phyloP scores from a whole-genome alignment of 2,329 filamentous ascomycete species.

The Podosphaera aphanis region DNA sequence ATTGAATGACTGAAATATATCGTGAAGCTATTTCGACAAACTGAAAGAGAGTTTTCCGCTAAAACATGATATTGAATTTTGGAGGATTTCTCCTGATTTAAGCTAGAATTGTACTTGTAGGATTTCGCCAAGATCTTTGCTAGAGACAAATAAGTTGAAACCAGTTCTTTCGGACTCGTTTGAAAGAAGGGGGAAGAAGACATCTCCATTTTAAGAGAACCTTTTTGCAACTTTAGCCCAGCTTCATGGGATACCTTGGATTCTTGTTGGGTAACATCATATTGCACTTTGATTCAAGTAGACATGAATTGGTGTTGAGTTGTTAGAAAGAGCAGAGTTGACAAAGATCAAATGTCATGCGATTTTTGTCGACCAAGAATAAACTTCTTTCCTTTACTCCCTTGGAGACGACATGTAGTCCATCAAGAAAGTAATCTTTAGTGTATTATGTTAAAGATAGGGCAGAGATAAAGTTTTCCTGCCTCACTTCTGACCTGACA shows the following conservation, averaged over 20 bases:
- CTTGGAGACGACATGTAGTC: no score
- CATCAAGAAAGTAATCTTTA: no score
- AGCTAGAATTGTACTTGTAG: not conserved
- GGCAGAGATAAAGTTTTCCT: not conserved
- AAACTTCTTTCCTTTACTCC: no score
- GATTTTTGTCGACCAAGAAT: not conserved
- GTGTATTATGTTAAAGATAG: no score
- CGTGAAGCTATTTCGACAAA: not conserved
- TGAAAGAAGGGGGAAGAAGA: no score
- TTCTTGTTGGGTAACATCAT: not conserved
- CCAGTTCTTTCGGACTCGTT: no score
- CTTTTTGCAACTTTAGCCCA: not conserved
- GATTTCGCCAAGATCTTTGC: not conserved
- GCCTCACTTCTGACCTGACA: not conserved
- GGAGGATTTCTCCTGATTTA: not conserved
- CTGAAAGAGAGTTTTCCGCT: not conserved
- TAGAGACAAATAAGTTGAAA: not conserved
- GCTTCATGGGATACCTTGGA: not conserved
- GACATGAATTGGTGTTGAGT: not conserved
- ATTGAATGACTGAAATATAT: not conserved
- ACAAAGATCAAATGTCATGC: not conserved
- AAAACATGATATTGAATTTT: not conserved
- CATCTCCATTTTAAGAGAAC: not conserved
- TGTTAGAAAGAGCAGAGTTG: not conserved
- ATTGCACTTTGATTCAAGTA: not conserved